Conservation (phyloP, 2,329 filamentous ascomycete species). For the Shiraia sp. region DNA sequence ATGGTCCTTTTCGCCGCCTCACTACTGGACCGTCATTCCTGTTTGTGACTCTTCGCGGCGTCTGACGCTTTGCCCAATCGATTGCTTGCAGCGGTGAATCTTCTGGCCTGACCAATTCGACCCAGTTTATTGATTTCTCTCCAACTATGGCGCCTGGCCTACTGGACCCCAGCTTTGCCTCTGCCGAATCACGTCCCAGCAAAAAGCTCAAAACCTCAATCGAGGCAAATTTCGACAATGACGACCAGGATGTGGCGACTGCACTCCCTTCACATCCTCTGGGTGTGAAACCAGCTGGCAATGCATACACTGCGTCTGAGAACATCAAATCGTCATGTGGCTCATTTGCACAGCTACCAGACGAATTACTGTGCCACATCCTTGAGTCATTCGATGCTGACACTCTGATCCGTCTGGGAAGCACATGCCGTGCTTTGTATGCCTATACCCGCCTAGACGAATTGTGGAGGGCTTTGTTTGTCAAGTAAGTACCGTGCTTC, state of each 20-base stretch:
- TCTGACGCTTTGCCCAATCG: conserved; percentile 8
- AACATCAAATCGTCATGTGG: conserved; percentile 72
- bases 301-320: conserved; percentile 68
- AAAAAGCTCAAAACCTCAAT: conserved; percentile 40
- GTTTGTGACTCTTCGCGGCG: conserved; percentile 13
- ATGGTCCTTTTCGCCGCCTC: conserved; percentile 13
- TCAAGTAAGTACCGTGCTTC: conserved; percentile 68
- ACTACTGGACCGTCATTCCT: conserved; percentile 5
- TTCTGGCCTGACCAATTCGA: conserved; percentile 9
- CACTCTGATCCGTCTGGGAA: conserved; percentile 68
- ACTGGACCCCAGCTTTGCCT: conserved; percentile 26
- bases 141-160: conserved; percentile 40
- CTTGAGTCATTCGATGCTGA: conserved; percentile 73
- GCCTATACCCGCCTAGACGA: conserved; percentile 85
- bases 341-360: conserved; percentile 69
- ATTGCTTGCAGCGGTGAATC: conserved; percentile 7
- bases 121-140: conserved; percentile 5
- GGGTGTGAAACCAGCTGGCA: conserved; percentile 83
- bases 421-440: conserved; percentile 82
- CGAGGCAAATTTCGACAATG: conserved; percentile 17
- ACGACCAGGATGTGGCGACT: conserved; percentile 48
- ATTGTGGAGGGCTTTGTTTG: conserved; percentile 82
- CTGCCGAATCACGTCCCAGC: conserved; percentile 37
- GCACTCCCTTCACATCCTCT: conserved; percentile 79
- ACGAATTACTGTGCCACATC: conserved; percentile 76